Base-by-base conservation (phyloP, 495 filamentous ascomycete genomes). In the Parathielavia appendiculata region DNA sequence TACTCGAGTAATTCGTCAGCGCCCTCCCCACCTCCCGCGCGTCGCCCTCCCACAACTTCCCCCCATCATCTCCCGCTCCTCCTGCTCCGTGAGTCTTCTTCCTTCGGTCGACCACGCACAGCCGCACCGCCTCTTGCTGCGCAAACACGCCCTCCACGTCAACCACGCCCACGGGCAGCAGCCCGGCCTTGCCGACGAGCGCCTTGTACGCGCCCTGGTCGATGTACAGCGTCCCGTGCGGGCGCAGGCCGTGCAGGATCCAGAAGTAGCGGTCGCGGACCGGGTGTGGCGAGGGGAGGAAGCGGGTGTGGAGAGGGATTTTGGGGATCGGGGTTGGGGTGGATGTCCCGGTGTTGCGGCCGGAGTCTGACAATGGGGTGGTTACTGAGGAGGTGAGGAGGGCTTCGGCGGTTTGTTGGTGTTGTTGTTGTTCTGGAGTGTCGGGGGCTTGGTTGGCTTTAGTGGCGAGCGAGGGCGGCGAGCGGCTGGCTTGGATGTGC, bases 261-360 rank as follows among this genome's bases (percentile, higher is more conserved):
- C 95, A 97, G 79, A 98, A 97, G 63, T 91, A 89, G 47, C 91
- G 86, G 63, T 96, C 93, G 41, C 90, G 85, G 26, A 98, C 91
- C 0, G 92, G 90, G 23, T 88, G 82, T 1, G 83, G 79, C n/a
- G 89, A 90, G 5, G 91, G 90, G 16, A 96, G 80, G 73, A 98
- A 98, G 54, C 93, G 85, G 14, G 93, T 98, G 63, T 98, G 93
- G 0, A 96, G 77, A 1, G 92, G 92, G 57, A 66, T 67, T 14
- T 49, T 40, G n/a, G 79, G 23, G 75, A 17, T 65, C 43, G 43
- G 48, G 66, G 38, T 65, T 58, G 26, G 26, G 26, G 26, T 30
- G 26, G 26, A 30, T 2, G 26, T 30, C 26, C 26, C 6, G 2
- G 26, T 30, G 26, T 49, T 49, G 44, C 17, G 22, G 35, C 13